Evolutionary conservation across 2,329 filamentous ascomycete species (phyloP).

Genomic region (Venturia aucupariae): DNA sequence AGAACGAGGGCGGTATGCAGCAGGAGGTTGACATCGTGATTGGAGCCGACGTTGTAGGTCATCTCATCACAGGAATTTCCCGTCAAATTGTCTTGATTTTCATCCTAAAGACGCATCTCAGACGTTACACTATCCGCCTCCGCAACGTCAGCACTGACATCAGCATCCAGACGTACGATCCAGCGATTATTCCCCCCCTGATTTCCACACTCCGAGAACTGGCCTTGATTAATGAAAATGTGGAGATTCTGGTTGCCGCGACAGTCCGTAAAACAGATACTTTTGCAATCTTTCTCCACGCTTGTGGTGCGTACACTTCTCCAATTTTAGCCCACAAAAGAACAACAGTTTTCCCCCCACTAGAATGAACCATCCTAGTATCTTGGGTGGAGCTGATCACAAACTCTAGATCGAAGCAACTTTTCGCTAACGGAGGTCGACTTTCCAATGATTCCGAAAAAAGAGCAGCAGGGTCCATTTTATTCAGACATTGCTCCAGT

Average conservation of each 20-base stretch:
- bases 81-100: background rate
- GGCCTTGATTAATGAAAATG: slow-evolving; percentile 45
- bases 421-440: slow-evolving; percentile 26
- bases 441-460: slow-evolving; percentile 23
- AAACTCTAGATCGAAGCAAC: slow-evolving; percentile 23
- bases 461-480: slow-evolving; percentile 52
- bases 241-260: slow-evolving; percentile 57
- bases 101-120: slow-evolving; percentile 4
- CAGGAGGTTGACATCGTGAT: slow-evolving; percentile 55
- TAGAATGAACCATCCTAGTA: too few species aligned
- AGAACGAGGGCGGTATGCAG: slow-evolving; percentile 29
- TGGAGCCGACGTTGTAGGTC: slow-evolving; percentile 59
- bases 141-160: slow-evolving; percentile 15
- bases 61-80: slow-evolving; percentile 2
- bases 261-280: slow-evolving; percentile 63
- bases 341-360: background rate
- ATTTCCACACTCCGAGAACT: slow-evolving; percentile 56
- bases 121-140: slow-evolving; percentile 2
- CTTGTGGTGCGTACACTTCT: slow-evolving; percentile 38
- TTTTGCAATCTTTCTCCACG: slow-evolving; percentile 53
- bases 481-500: slow-evolving; percentile 53
- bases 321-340: background rate
- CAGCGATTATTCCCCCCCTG: slow-evolving; percentile 51
- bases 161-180: slow-evolving; percentile 55
- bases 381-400: background rate